phyloP scores from a whole-genome alignment of 2,329 filamentous ascomycete species.

The Alternaria sp. region DNA sequence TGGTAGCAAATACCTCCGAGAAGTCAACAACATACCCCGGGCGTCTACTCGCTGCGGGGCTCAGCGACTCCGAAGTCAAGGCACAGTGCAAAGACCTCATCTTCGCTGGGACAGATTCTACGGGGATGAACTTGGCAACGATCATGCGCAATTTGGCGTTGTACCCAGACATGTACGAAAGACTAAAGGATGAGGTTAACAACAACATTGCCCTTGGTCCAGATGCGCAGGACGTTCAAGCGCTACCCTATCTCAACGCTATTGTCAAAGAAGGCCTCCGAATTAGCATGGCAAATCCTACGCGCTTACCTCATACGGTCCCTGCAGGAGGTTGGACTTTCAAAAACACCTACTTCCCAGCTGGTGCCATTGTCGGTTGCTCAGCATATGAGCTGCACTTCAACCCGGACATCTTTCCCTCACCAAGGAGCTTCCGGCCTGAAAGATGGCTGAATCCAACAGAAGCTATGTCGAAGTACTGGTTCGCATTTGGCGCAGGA shows the following conservation, averaged over 20 bases:
- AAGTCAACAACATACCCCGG: conserved; percentile 56
- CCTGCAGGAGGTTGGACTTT: conserved; percentile 36
- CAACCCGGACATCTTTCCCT: conserved; percentile 25
- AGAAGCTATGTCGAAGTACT: conserved; percentile 41
- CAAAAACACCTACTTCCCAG: conserved; percentile 32
- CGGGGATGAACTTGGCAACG: conserved; percentile 37
- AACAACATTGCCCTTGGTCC: conserved; percentile 16
- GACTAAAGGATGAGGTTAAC: conserved; percentile 26
- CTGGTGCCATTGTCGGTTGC: conserved; percentile 33
- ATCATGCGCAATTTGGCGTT: conserved; percentile 26
- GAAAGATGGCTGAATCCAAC: conserved; percentile 43
- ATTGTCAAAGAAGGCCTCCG: conserved; percentile 55
- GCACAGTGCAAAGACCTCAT: conserved; percentile 61
- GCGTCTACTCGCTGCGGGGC: conserved; percentile 53
- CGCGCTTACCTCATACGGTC: conserved; percentile 38
- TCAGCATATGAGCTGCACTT: conserved; percentile 38
- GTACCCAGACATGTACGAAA: conserved; percentile 27
- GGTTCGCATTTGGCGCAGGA: conserved; percentile 41
- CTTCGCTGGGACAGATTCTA: conserved; percentile 40
- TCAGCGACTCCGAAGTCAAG: conserved; percentile 53
- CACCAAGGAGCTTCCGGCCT: conserved; percentile 26
- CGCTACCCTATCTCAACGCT: conserved; percentile 54
- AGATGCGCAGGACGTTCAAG: conserved; percentile 21
- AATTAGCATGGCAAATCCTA: conserved; percentile 51
- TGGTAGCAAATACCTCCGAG: conserved; percentile 45